A percentile compares a stretch with the other conserved stretches of the same genome.
phyloP scores from a whole-genome alignment of 108 stramenopile species.

The Bacterosira constricta region DNA sequence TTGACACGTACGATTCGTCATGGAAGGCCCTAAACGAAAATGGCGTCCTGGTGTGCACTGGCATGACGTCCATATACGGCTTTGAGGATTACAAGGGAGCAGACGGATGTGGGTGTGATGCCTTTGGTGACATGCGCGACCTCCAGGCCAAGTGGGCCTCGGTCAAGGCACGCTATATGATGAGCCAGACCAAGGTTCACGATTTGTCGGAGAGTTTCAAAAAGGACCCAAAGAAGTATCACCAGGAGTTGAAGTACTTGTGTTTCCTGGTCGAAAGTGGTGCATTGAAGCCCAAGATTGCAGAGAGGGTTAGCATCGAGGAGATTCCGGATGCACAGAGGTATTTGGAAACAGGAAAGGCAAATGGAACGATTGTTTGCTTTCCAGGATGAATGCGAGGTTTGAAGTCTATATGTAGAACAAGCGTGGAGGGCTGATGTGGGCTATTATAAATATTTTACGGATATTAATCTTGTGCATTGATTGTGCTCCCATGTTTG shows the following conservation, averaged over 20 bases:
- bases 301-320: conserved; percentile 46
- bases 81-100: conserved; percentile 19
- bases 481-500: too few species aligned
- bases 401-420: too few species aligned
- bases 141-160: conserved; percentile 35
- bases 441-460: too few species aligned
- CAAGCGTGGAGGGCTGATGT: too few species aligned
- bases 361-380: conserved; percentile 57
- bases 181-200: conserved; percentile 46
- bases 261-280: conserved; percentile 50
- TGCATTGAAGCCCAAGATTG: conserved; percentile 59
- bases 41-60: conserved; percentile 50
- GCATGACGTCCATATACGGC: conserved; percentile 30
- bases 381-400: too few species aligned
- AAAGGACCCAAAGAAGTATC: conserved; percentile 31
- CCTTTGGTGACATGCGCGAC: conserved; percentile 26
- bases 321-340: conserved; percentile 56
- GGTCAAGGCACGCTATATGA: conserved; percentile 45
- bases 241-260: conserved; percentile 54
- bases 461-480: too few species aligned
- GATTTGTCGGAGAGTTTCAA: conserved; percentile 50
- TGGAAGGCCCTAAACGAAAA: conserved; percentile 33
- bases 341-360: conserved; percentile 52
- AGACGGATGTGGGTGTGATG: conserved; percentile 47
- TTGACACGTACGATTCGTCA: conserved; percentile 42